phyloP scores from a whole-genome alignment of 805 yeast genomes.

The Saturnispora quitensis region DNA sequence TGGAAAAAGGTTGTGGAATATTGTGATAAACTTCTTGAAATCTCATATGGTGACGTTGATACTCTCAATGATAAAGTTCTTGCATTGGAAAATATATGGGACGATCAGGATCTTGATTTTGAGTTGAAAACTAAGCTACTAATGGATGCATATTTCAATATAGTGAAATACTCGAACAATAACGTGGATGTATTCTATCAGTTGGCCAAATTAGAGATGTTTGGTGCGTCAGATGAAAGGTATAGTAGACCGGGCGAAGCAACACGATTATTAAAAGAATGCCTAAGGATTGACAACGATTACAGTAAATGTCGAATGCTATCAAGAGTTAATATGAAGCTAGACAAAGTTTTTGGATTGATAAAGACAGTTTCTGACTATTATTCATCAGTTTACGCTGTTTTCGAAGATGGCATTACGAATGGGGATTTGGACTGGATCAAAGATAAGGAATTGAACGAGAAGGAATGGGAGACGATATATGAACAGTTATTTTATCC shows the following conservation, averaged over 20 bases:
- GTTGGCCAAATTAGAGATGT: conserved; percentile 22
- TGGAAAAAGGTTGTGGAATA: not conserved
- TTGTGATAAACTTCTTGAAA: not conserved
- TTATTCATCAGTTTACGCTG: conserved; percentile 30
- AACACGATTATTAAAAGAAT: conserved; percentile 32
- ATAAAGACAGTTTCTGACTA: conserved; percentile 38
- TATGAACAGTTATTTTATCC: conserved; percentile 26
- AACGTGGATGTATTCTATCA: conserved; percentile 17
- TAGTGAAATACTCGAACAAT: conserved; percentile 18
- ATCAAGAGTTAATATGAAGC: conserved; percentile 44
- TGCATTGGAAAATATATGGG: conserved; percentile 5
- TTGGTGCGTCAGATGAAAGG: conserved; percentile 15
- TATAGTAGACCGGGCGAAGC: conserved; percentile 11
- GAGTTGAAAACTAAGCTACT: conserved; percentile 16
- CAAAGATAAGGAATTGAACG: conserved; percentile 31
- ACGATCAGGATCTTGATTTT: conserved; percentile 11
- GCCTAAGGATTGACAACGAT: conserved; percentile 75
- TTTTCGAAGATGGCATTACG: conserved; percentile 16
- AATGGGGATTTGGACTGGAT: conserved; percentile 22
- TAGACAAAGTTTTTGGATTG: conserved; percentile 31
- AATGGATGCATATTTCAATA: conserved; percentile 17
- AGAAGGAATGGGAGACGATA: conserved; percentile 34
- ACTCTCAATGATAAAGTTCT: not conserved
- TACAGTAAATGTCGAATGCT: conserved; percentile 45
- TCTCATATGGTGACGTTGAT: conserved; percentile 2